phyloP scores from a whole-genome alignment of 371 early-diverging fungal genomes.

The Smittium culicis region DNA sequence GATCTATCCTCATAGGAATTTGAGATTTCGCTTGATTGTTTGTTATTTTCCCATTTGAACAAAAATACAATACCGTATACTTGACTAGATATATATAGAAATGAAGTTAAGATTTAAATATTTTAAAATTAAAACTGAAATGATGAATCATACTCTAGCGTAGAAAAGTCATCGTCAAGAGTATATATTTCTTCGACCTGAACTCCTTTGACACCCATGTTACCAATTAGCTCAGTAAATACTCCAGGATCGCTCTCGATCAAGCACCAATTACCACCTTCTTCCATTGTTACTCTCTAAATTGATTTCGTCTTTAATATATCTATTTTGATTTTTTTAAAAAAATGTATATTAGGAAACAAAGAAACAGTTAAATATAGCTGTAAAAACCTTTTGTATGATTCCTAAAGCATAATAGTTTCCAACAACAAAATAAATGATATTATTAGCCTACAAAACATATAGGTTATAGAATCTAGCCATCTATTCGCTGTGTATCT shows the following conservation, averaged over 20 bases:
- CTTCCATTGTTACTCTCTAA: too few relatives aligned
- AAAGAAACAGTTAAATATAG: too few relatives aligned
- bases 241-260: slow-evolving; percentile 88
- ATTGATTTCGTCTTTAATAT: too few relatives aligned
- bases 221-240: slow-evolving; percentile 73
- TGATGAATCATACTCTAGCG: slow-evolving; percentile 39
- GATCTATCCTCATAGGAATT: not conserved
- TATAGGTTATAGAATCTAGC: too few relatives aligned
- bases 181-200: slow-evolving; percentile 74
- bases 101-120: not conserved
- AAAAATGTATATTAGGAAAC: too few relatives aligned
- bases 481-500: too few relatives aligned
- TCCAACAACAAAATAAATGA: too few relatives aligned
- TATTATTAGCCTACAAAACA: too few relatives aligned
- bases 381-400: too few relatives aligned
- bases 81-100: slow-evolving; percentile 31
- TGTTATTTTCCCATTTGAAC: slow-evolving; percentile 52
- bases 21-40: not conserved
- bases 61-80: slow-evolving; percentile 80
- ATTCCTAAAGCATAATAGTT: too few relatives aligned
- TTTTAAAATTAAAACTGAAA: slow-evolving; percentile 10
- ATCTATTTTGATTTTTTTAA: too few relatives aligned
- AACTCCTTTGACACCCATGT: slow-evolving; percentile 67
- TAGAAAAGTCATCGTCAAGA: slow-evolving; percentile 45
- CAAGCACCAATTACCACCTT: slow-evolving; percentile 52